phyloP scores from a whole-genome alignment of 2,329 filamentous ascomycete species.

The Alternaria solani region DNA sequence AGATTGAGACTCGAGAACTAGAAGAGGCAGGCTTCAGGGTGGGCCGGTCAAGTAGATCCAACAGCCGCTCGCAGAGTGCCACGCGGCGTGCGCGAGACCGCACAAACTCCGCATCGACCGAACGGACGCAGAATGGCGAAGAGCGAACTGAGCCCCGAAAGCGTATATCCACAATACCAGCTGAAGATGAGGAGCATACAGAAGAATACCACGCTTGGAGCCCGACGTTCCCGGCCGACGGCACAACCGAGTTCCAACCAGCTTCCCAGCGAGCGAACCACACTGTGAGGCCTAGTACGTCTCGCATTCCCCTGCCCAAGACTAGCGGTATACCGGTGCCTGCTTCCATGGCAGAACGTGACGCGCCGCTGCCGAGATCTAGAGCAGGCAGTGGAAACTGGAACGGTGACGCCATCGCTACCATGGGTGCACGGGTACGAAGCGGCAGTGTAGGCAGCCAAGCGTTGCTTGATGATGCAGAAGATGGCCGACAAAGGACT shows the following conservation, averaged over 20 bases:
- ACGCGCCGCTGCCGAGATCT: constrained; percentile 70
- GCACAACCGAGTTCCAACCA: constrained; percentile 67
- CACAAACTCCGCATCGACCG: constrained; percentile 43
- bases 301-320: constrained; percentile 87
- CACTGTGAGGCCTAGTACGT: constrained; percentile 64
- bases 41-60: constrained; percentile 54
- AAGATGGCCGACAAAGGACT: constrained; percentile 35
- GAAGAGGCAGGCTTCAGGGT: constrained; percentile 76
- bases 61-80: constrained; percentile 48
- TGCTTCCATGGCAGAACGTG: constrained; percentile 74
- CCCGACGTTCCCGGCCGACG: constrained; percentile 73
- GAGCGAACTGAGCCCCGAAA: constrained; percentile 40
- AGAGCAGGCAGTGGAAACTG: constrained; percentile 64
- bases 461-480: constrained; percentile 60
- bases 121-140: constrained; percentile 35
- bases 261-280: constrained; percentile 59
- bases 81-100: constrained; percentile 38
- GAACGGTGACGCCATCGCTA: constrained; percentile 66
- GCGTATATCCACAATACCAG: constrained; percentile 50
- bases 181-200: constrained; percentile 54
- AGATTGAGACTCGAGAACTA: constrained; percentile 81
- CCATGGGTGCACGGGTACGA: constrained; percentile 71
- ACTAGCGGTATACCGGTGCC: constrained; percentile 80
- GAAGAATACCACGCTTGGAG: constrained; percentile 65
- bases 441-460: constrained; percentile 71